phyloP scores from a whole-genome alignment of 768 basidiomycete genomes.

The Cyclocybe cylindracea region DNA sequence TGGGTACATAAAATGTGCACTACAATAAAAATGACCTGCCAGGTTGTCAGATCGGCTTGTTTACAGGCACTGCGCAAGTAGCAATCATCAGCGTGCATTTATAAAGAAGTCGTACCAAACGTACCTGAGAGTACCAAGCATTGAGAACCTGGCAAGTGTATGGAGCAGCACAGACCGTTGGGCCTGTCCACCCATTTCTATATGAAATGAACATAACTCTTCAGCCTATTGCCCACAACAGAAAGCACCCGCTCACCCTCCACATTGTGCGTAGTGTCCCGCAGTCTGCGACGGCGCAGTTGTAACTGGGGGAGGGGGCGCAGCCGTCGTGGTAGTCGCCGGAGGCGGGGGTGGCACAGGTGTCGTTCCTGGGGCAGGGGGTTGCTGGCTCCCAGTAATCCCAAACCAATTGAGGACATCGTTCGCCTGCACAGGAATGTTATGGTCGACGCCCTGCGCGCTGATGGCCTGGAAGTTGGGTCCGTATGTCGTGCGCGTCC shows the following conservation, averaged over 20 bases:
- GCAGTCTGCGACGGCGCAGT: no score
- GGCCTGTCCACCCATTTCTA: conserved; percentile 30
- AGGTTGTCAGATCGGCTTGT: not conserved
- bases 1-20: not conserved
- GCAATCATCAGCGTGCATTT: not conserved
- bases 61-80: not conserved
- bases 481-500: conserved; percentile 51
- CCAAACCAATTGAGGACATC: conserved; percentile 52
- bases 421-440: conserved; percentile 49
- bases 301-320: conserved; percentile 6
- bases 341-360: conserved; percentile 16
- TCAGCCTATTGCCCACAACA: conserved; percentile 2
- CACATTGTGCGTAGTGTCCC: conserved; percentile 30
- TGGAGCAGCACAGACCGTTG: conserved; percentile 14
- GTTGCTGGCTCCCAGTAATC: conserved; percentile 29
- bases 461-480: conserved; percentile 50
- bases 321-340: conserved; percentile 12
- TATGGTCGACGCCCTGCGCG: conserved; percentile 49
- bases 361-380: conserved; percentile 12
- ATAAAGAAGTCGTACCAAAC: not conserved
- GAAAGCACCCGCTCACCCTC: conserved; percentile 20
- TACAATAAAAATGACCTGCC: not conserved
- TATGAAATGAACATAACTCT: not conserved
- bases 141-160: conserved; percentile 17
- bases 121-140: conserved; percentile 16